phyloP scores from a whole-genome alignment of 345 rosid species.

The Diplotaxis tenuifolia region DNA sequence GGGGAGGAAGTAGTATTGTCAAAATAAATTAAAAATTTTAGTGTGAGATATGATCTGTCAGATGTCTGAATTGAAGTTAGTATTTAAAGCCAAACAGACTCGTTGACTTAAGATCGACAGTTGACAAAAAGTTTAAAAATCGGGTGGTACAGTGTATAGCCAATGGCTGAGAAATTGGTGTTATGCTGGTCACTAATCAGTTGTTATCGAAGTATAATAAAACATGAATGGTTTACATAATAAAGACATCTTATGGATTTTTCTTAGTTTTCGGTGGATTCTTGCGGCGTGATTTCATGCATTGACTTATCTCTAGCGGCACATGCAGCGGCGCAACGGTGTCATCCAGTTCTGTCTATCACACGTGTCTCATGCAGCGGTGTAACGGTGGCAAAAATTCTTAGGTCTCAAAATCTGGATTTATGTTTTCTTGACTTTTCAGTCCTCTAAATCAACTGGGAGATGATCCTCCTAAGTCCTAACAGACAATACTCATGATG shows the following conservation, averaged over 20 bases:
- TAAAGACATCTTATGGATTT: neutral
- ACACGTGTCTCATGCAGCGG: too few relatives aligned
- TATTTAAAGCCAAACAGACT: neutral
- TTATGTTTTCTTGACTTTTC: too few relatives aligned
- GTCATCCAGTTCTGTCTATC: neutral
- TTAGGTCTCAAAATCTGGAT: too few relatives aligned
- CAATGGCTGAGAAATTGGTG: conserved; percentile 15
- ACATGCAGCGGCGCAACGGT: neutral
- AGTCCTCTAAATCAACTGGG: too few relatives aligned
- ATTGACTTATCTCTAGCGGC: neutral
- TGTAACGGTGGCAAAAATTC: too few relatives aligned
- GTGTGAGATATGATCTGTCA: conserved; percentile 19
- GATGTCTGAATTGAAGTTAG: conserved; percentile 12
- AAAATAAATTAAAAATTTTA: too few relatives aligned
- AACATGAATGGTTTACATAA: neutral
- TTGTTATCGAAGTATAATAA: neutral
- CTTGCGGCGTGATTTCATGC: neutral
- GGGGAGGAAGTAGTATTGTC: too few relatives aligned
- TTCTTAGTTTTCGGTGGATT: neutral
- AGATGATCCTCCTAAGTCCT: too few relatives aligned
- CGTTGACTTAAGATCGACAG: neutral
- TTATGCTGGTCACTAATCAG: neutral
- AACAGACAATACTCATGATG: too few relatives aligned
- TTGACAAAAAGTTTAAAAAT: neutral
- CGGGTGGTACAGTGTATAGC: neutral